Evolutionary conservation across 495 filamentous ascomycete genomes (phyloP), one percentile per base, ranked within the genome.

Genomic region (Penicillium goetzii): DNA sequence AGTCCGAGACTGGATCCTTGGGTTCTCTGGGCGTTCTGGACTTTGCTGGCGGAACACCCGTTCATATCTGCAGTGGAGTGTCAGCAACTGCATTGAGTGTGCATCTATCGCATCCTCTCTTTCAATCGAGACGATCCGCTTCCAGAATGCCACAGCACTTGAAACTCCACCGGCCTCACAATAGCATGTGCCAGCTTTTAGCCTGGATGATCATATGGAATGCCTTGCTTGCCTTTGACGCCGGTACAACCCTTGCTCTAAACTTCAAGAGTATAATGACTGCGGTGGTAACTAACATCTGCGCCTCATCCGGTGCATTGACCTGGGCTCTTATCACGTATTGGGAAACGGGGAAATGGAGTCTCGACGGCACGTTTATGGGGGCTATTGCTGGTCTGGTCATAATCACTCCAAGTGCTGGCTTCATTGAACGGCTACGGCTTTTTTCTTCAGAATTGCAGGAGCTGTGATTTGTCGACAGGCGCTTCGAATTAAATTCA

Each of bases 161-260:
- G n/a, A 66, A 65, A 12, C 75, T 83, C 26, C 80, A 83, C 66
- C 71, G 78, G 19, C 81, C 81, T 0, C 79, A 81, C 41, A 84
- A 82, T 55, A 71, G 73, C 40, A 74, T 81, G 55, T 79, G 74
- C 60, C 79, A 83, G 56, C 80, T 85, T 41, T 69, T 85, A 12
- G 81, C 82, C 7, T 80, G 82, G 14, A 73, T 82, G 55, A 75
- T 83, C 51, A 82, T 85, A 61, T 86, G 83, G 83, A 81, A 83
- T 62, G 77, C 80, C 15, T 84, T 81, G 81, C 72, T 81, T 34
- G 81, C 82, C 43, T 87, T 87, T 72, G 85, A 86, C 64, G 82
- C 79, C 2, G 82, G 82, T 14, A 81, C 80, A 1, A 80, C 78
- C 0, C 72, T 84, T 9, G 67, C 66, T 1, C 64, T 79, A 2